Evolutionary conservation across 768 basidiomycete genomes (phyloP), one percentile per base, ranked within the genome.

Genomic region (Filobasidium wieringae): DNA sequence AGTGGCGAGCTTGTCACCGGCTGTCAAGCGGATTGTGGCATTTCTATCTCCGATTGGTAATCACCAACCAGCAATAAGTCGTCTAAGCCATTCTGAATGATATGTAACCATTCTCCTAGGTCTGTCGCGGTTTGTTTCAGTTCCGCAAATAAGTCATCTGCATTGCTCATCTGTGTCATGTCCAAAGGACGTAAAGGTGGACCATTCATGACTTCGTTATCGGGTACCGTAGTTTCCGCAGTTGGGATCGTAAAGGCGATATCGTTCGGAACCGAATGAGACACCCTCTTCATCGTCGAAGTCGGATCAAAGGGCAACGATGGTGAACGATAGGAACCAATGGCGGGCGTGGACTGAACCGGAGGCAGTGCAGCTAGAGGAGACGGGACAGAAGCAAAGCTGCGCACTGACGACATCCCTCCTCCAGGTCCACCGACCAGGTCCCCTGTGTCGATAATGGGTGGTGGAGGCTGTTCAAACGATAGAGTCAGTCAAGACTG

Each of bases 111-210:
- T 61, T 80, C 78, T 2, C 80, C 78, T 33, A 96, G 79, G 66
- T 86, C 82, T 43, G 84, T 84, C 9, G 93, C 81, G 2, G 84
- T 85, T 41, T 77, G 74, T 41, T 82, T 82, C 49, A 96, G 79
- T 68, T 88, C 85, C 1, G 76, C 71, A 63, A 86, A 84, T 0
- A 84, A 82, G 32, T 77, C 78, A 9, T 82, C 83, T 27, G 76
- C 75, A 5, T 78, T 79, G 19, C 80, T 77, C 60, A 84, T 72
- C 22, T 81, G 70, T 26, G 77, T 72, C 5, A 73, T 72, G 68
- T 92, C 83, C n/a, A 95, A 76, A 1, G 86, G 82, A 34, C 75
- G 78, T 7, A 88, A 70, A 1, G 57, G 54, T 12, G 75, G 75
- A 29, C 50, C 53, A 53, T 47, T 31, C 29, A 17, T 34, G 59